Conservation (phyloP, 164 flowering plant species). For the Liquidambar formosana region DNA sequence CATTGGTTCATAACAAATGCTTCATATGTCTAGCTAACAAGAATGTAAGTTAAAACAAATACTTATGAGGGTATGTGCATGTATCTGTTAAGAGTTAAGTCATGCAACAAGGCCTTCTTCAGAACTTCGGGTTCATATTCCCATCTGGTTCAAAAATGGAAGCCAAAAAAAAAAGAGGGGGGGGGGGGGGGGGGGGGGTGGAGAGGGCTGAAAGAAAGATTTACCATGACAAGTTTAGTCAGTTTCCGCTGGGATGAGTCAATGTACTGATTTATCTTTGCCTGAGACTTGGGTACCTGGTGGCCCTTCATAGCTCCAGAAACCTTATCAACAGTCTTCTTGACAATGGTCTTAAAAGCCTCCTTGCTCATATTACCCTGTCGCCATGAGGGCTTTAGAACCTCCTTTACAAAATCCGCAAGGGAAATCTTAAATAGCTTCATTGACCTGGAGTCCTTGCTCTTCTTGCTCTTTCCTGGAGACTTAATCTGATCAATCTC, state of each 20-base stretch:
- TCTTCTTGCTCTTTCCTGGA: slow-evolving; percentile 60
- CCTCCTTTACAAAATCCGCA: slow-evolving; percentile 95
- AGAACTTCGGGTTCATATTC: background rate
- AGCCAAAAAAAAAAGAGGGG: slow-evolving; percentile 2
- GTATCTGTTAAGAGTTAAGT: no score
- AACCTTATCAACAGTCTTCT: slow-evolving; percentile 95
- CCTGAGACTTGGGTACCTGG: slow-evolving; percentile 79
- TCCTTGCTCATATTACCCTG: slow-evolving; percentile 99
- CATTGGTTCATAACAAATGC: background rate
- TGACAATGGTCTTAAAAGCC: slow-evolving; percentile 96
- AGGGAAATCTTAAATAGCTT: slow-evolving; percentile 76
- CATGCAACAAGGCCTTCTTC: background rate
- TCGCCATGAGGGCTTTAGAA: slow-evolving; percentile 94
- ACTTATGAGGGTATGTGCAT: background rate
- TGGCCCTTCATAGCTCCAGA: slow-evolving; percentile 87
- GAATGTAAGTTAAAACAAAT: no score
- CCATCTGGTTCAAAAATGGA: background rate
- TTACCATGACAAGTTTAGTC: slow-evolving; percentile 95
- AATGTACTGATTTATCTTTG: slow-evolving; percentile 80
- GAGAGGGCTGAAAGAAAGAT: no score
- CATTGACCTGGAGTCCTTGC: slow-evolving; percentile 77
- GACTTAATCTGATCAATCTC: slow-evolving; percentile 75
- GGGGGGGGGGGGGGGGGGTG: no score
- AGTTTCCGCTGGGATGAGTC: slow-evolving; percentile 82
- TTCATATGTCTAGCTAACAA: background rate